Evolutionary conservation across 1,139 yeast species (phyloP), one percentile per base, ranked within the genome.

Genomic region (Martiniozyma asiatica): DNA sequence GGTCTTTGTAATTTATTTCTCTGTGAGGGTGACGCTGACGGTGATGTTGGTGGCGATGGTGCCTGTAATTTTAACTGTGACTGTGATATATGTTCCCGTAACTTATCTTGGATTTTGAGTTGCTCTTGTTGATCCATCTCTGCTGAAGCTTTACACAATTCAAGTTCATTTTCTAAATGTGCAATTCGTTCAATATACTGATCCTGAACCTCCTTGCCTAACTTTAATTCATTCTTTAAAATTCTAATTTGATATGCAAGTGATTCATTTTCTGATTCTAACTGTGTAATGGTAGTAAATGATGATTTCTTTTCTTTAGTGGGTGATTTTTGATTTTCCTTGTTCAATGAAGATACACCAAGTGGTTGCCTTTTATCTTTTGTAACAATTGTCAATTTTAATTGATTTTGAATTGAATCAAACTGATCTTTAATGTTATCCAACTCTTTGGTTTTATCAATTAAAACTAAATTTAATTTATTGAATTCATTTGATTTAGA

Each of bases 191-290:
- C 53, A 6, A 47, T 23, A 20, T 35, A 33, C 15, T 37, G 37
- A 27, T 42, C 39, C 4, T 39, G 31, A n/a, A 21, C 20, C n/a
- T 42, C 47, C 7, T 26, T 28, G 14, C 35, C 37, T 7, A 26
- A 16, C 7, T 20, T 27, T 2, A 36, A 20, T 7, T 36, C 24
- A 6, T 36, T 26, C 22, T 33, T 29, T 8, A 36, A 15, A 6
- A 39, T 36, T 12, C 52, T 35, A 9, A 44, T 19, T 3, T 35
- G 32, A n/a, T 44, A 38, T 21, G 43, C 47, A 11, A 47, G 26
- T 14, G 38, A 15, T 28, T 48, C 53, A 28, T 45, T 46, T 17
- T 34, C 31, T 3, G 42, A 40, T 32, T 48, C 53, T 6, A 43
- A 29, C 9, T 34, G 32, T 2, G 38, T 34, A n/a, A 44, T 13